These are phyloP conservation scores for Melaleuca quinquenervia DNA, from an alignment of 345 rosid species.

Conservation along the genomic window DNA sequence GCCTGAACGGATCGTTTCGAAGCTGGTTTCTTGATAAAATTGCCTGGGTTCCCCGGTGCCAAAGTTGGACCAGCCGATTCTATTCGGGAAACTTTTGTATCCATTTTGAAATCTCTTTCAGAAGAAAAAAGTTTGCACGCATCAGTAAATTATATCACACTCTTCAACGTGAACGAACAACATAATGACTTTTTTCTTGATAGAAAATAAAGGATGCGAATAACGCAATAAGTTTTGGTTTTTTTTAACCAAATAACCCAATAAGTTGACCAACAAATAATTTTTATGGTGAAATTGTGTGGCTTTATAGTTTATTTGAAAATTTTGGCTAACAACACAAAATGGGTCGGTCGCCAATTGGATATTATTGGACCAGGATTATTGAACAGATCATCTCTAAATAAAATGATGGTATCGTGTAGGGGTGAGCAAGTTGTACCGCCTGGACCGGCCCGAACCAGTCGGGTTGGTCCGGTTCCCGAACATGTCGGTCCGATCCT, in stretches of 20 bases:
- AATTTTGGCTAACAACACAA: not conserved
- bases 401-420: too few species aligned
- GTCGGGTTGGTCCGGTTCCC: too few species aligned
- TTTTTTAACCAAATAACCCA: too few species aligned
- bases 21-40: not conserved
- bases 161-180: not conserved
- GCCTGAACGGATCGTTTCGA: not conserved
- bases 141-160: not conserved
- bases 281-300: not conserved
- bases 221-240: too few species aligned
- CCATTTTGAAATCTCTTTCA: not conserved
- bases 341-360: not conserved
- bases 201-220: too few species aligned
- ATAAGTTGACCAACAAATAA: not conserved
- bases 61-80: not conserved
- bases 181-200: not conserved
- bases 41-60: not conserved
- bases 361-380: not conserved
- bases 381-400: not conserved
- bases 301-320: not conserved
- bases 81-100: not conserved
- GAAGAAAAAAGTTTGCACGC: not conserved
- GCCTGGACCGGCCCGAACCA: too few species aligned
- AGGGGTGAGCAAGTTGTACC: too few species aligned
- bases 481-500: too few species aligned